Conservation (phyloP, 805 yeast genomes). For the Wickerhamiella allomyrinae region DNA sequence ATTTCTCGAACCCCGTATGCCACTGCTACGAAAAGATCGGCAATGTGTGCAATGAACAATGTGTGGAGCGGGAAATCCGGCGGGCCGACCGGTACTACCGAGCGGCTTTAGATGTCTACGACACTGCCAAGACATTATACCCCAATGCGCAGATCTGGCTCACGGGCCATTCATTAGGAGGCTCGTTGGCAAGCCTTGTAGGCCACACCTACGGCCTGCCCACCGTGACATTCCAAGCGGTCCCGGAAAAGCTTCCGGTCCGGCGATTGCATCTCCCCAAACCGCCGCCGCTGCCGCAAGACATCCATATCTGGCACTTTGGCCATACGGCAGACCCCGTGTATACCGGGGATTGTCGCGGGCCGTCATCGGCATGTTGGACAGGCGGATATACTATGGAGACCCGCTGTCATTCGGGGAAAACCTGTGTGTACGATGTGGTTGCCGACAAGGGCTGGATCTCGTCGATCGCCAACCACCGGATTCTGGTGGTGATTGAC, state of each 20-base stretch:
- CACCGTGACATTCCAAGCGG: slow-evolving; percentile 80
- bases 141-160: slow-evolving; percentile 71
- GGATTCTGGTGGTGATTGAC: slow-evolving; percentile 82
- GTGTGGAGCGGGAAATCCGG: slow-evolving; percentile 63
- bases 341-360: slow-evolving; percentile 91
- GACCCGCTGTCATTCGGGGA: slow-evolving; percentile 85
- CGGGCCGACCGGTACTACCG: slow-evolving; percentile 70
- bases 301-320: slow-evolving; percentile 84
- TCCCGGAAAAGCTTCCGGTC: slow-evolving; percentile 78
- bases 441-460: slow-evolving; percentile 86
- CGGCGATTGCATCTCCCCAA: slow-evolving; percentile 74
- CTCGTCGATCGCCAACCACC: slow-evolving; percentile 72
- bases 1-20: slow-evolving; percentile 88
- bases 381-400: slow-evolving; percentile 96
- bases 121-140: slow-evolving; percentile 50
- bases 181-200: slow-evolving; percentile 61
- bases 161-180: slow-evolving; percentile 93
- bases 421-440: slow-evolving; percentile 75
- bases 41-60: slow-evolving; percentile 66
- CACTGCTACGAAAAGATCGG: slow-evolving; percentile 70
- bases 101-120: slow-evolving; percentile 62
- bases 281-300: slow-evolving; percentile 74
- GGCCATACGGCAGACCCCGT: slow-evolving; percentile 98
- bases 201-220: slow-evolving; percentile 89
- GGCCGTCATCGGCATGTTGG: slow-evolving; percentile 78